A percentile compares a stretch with the other conserved stretches of the same genome.
phyloP scores from a whole-genome alignment of 2,329 filamentous ascomycete species.

The Hyphodiscus sp. region DNA sequence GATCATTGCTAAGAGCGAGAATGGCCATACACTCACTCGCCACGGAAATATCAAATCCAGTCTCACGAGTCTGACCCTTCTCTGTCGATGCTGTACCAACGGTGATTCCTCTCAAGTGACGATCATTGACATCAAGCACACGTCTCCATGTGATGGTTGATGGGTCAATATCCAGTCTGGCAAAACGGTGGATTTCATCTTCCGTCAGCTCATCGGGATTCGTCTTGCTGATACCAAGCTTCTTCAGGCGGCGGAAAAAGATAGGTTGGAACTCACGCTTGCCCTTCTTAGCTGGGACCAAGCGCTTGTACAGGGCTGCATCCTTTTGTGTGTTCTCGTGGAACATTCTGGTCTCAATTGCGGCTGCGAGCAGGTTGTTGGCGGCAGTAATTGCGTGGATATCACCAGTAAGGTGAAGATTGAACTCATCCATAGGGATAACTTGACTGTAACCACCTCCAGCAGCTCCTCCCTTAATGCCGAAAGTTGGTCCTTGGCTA shows the following conservation, averaged over 20 bases:
- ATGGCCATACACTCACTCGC: conserved; percentile 99
- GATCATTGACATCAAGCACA: conserved; percentile 94
- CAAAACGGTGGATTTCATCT: conserved; percentile 83
- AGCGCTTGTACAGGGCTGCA: conserved; percentile 74
- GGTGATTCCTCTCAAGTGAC: conserved; percentile 83
- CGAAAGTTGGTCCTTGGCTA: conserved; percentile 95
- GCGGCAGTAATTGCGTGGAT: conserved; percentile 96
- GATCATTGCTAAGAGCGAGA: conserved; percentile 81
- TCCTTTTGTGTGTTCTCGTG: conserved; percentile 96
- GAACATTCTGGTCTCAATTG: conserved; percentile 97
- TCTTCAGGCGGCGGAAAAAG: conserved; percentile 90
- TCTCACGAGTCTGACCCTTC: conserved; percentile 80
- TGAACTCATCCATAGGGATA: conserved; percentile 99
- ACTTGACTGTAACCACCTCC: conserved; percentile 98
- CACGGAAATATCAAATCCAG: conserved; percentile 95
- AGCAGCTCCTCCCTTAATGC: conserved; percentile 96
- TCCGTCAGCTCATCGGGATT: conserved; percentile 84
- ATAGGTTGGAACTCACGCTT: conserved; percentile 79
- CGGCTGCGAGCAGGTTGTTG: conserved; percentile 93
- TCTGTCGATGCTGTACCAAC: conserved; percentile 85
- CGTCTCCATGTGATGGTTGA: conserved; percentile 96
- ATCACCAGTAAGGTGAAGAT: conserved; percentile 93
- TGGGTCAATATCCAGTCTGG: conserved; percentile 92
- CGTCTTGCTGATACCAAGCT: conserved; percentile 93
- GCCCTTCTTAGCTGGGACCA: conserved; percentile 87